These are phyloP conservation scores for Penicillium ochrochloron DNA, from an alignment of 495 filamentous ascomycete species.

Conservation along the genomic window DNA sequence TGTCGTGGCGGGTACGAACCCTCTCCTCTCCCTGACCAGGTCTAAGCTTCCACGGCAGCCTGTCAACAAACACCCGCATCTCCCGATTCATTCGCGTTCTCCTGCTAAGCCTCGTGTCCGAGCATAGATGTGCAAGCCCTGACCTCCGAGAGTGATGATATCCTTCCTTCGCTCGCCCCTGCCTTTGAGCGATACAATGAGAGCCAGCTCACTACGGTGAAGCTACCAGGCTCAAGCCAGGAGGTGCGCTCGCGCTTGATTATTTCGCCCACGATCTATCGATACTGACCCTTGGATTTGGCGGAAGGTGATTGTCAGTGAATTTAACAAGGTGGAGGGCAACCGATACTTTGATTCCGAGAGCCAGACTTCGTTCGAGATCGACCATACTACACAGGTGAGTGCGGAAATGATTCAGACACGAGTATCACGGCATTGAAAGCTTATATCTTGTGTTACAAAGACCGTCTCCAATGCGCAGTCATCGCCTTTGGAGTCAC, in stretches of 20 bases:
- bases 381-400: constrained; percentile 84
- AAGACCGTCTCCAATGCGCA: constrained; percentile 85
- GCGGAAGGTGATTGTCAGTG: constrained; percentile 78
- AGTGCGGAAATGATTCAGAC: neutral
- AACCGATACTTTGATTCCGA: constrained; percentile 89
- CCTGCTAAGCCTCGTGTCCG: constrained; percentile 25
- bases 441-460: constrained; percentile 15
- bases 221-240: constrained; percentile 84
- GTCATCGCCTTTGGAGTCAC: constrained; percentile 78
- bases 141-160: constrained; percentile 68
- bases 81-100: constrained; percentile 14
- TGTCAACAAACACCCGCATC: constrained; percentile 5
- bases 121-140: constrained; percentile 83
- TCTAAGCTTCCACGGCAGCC: neutral
- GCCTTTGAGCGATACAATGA: constrained; percentile 97
- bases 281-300: constrained; percentile 22
- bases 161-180: constrained; percentile 71
- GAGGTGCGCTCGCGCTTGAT: constrained; percentile 51
- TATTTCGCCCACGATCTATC: neutral
- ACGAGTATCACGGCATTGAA: neutral
- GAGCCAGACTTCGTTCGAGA: constrained; percentile 80
- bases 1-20: constrained; percentile 77
- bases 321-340: constrained; percentile 76
- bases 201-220: constrained; percentile 84
- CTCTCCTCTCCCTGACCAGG: neutral